Evolutionary conservation across 2,329 filamentous ascomycete species (phyloP), one percentile per base, ranked within the genome.

Genomic region (Fusarium proliferatum): DNA sequence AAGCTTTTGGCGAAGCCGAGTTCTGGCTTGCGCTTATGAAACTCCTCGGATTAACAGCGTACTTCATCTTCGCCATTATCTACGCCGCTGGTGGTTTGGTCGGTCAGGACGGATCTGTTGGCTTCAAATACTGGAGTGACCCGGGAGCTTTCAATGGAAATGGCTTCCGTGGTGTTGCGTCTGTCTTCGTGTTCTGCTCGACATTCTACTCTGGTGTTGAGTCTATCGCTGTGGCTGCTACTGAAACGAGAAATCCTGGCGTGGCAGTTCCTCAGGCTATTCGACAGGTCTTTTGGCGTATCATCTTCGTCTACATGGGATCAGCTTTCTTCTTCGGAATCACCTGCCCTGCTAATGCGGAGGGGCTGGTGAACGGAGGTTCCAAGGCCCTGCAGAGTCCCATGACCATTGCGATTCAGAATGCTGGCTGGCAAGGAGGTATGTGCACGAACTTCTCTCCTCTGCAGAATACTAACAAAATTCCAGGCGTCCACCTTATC

Each of bases 11-110:
- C 19, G 93, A 95, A 79, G 90, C 92, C 15, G 93, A 96, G 78
- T 94, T 95, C 78, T 95, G 92, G 92, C 88, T 95, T 64, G 91
- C 92, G 2, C 86, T 92, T 21, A 82, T 94, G 78, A 95, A 95
- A 79, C 87, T 95, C 9, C 79, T 91, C 6, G 91, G 92, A 3
- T 83, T 95, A 3, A 83, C 92, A 4, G 92, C 92, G 3, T 94
- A 92, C 80, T 93, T 93, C 80, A 84, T 95, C 72, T 94, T 94
- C 76, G 88, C 91, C 56, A 92, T 94, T 66, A 84, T 94, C 65
- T 93, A 94, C 74, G 90, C 91, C 2, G 87, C 91, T 1, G 92
- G 90, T 5, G 92, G 92, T n/a, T 80, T 92, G 16, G 82, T 87
- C 15, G 91, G 91, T 11, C 83, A 85, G n/a, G 76, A 78, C 3